phyloP scores from a whole-genome alignment of 2,329 filamentous ascomycete species.

The Trichoderma cornu-damae region DNA sequence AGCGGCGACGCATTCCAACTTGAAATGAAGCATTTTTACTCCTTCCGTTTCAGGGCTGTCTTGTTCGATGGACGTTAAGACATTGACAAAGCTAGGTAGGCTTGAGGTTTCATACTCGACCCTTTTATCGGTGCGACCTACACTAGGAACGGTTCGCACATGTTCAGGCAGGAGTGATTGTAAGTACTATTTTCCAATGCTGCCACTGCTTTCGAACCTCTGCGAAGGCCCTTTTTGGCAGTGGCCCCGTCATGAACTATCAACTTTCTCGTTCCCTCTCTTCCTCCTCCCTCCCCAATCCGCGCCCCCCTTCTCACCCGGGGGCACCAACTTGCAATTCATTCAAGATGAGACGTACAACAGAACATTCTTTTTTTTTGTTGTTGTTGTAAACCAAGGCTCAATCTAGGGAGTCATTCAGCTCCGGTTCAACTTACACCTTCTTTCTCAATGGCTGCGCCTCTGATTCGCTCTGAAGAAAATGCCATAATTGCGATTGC shows the following conservation, averaged over 20 bases:
- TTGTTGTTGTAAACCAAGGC: background rate
- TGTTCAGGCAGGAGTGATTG: background rate
- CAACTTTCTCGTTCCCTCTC: background rate
- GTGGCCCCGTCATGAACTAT: too few species aligned
- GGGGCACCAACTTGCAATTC: background rate
- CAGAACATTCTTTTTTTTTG: background rate
- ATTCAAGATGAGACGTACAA: background rate
- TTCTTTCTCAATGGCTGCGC: background rate
- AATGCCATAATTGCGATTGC: too few species aligned
- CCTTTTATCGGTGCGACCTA: slow-evolving; percentile 1
- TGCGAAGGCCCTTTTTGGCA: background rate
- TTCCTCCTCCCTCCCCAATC: background rate
- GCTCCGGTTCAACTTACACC: background rate
- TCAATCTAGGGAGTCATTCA: background rate
- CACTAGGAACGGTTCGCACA: background rate
- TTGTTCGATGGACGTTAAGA: background rate
- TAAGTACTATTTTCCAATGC: background rate
- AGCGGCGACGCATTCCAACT: slow-evolving; percentile 8
- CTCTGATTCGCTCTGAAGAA: background rate
- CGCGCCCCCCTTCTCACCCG: background rate
- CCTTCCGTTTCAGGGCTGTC: slow-evolving; percentile 3
- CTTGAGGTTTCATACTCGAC: background rate
- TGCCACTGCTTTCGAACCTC: background rate
- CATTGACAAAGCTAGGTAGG: background rate
- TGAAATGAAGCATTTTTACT: slow-evolving; percentile 14